phyloP scores from a whole-genome alignment of 192 early-diverging fungal genomes.

The Coemansia sp. region DNA sequence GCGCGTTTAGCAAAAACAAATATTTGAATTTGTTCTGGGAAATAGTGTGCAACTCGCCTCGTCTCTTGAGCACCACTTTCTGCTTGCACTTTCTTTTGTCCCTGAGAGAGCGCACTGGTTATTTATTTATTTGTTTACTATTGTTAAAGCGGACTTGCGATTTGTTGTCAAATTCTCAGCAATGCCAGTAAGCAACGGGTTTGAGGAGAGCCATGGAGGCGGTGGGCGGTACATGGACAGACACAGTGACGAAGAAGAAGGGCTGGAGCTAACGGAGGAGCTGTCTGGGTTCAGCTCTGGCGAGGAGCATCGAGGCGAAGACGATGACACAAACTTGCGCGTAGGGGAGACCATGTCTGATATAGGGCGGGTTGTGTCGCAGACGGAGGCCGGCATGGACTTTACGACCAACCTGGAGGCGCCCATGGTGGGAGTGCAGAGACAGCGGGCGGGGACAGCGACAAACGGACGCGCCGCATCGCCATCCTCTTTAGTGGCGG shows the following conservation, averaged over 20 bases:
- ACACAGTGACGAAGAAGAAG: not conserved
- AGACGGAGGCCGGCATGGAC: conserved; percentile 32
- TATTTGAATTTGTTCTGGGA: conserved; percentile 26
- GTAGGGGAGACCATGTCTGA: conserved; percentile 23
- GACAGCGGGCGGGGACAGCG: not conserved
- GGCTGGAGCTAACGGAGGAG: conserved; percentile 5
- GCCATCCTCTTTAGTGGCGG: too few relatives aligned
- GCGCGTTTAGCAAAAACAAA: not conserved
- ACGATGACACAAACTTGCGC: conserved; percentile 4
- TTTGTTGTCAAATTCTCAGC: too few relatives aligned
- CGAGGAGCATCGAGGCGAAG: not conserved
- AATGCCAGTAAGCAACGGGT: conserved; percentile 1
- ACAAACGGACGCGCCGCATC: too few relatives aligned
- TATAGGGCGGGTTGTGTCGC: conserved; percentile 35
- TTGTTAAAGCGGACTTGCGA: too few relatives aligned
- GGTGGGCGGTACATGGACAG: not conserved
- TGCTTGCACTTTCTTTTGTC: too few relatives aligned
- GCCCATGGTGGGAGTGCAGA: conserved; percentile 30
- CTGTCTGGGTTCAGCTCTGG: conserved; percentile 13
- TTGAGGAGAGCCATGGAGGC: not conserved
- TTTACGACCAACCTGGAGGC: conserved; percentile 28
- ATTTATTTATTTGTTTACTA: conserved; percentile 7
- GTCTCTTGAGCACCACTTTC: too few relatives aligned
- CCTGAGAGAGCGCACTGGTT: too few relatives aligned
- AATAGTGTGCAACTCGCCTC: too few relatives aligned